Evolutionary conservation across 129 eudicot genomes (phyloP).

Genomic region (Chrysanthemum makinoi): DNA sequence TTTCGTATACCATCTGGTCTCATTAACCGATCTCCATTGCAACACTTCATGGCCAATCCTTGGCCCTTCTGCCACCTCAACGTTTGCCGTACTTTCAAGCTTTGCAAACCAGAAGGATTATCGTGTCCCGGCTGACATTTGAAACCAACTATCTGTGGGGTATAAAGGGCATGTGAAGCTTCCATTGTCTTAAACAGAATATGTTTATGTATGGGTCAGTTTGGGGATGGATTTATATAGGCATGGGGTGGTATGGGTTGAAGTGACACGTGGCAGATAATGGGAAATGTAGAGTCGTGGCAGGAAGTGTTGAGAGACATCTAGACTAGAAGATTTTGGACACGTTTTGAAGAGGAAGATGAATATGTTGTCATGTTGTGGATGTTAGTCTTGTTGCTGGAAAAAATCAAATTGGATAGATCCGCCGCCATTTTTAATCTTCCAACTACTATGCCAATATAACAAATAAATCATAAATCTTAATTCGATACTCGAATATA

Average conservation of each 20-base stretch:
- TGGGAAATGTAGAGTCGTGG: neutral
- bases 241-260: neutral
- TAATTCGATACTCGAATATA: too few species aligned
- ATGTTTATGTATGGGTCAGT: neutral
- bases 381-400: neutral
- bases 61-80: constrained; percentile 18
- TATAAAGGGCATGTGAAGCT: constrained; percentile 8
- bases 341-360: constrained; percentile 16
- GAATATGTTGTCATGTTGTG: neutral
- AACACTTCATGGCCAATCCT: constrained; percentile 27
- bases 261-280: constrained; percentile 16
- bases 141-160: neutral
- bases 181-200: constrained; percentile 9
- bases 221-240: constrained; percentile 12
- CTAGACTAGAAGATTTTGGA: constrained; percentile 1
- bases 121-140: neutral
- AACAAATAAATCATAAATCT: too few species aligned
- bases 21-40: constrained; percentile 24
- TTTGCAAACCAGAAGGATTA: constrained; percentile 5
- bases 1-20: constrained; percentile 26
- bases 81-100: constrained; percentile 8
- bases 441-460: too few species aligned
- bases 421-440: neutral
- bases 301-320: neutral
- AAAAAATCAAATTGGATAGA: neutral